These are phyloP conservation scores for Solanum virginianum DNA, from an alignment of 257 asterid species.

Conservation along the genomic window DNA sequence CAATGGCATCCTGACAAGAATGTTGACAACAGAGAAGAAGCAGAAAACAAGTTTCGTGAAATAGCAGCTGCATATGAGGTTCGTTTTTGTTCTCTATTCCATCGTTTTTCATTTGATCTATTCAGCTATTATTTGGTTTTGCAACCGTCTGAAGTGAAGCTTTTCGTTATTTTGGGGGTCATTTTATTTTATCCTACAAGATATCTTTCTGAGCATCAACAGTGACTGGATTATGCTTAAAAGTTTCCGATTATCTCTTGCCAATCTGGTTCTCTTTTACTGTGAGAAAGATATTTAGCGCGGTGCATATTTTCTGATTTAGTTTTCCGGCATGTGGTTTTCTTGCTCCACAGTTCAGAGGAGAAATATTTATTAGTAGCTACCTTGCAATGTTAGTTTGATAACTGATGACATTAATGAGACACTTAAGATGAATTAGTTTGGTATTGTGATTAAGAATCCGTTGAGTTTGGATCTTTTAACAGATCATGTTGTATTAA, in stretches of 20 bases:
- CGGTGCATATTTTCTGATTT: neutral
- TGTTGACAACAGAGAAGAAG: constrained; percentile 82
- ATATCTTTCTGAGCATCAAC: neutral
- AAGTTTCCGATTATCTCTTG: neutral
- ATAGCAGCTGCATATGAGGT: constrained; percentile 98
- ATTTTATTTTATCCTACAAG: neutral
- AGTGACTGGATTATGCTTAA: neutral
- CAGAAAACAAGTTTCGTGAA: constrained; percentile 80
- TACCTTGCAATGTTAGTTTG: neutral
- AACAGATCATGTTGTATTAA: neutral
- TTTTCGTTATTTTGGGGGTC: neutral
- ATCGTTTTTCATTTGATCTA: neutral
- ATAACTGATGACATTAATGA: neutral
- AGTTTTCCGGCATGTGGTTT: neutral
- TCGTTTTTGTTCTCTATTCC: neutral
- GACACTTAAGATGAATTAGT: neutral
- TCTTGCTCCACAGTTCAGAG: neutral
- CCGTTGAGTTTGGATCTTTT: neutral
- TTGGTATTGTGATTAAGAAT: neutral
- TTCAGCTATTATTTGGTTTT: neutral
- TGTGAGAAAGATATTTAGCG: neutral
- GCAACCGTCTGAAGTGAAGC: neutral
- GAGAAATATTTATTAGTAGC: neutral
- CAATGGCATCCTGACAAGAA: constrained; percentile 98
- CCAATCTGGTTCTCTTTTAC: neutral